phyloP scores from a whole-genome alignment of 1,284 basidiomycete species.

The Phylloporus gajari region DNA sequence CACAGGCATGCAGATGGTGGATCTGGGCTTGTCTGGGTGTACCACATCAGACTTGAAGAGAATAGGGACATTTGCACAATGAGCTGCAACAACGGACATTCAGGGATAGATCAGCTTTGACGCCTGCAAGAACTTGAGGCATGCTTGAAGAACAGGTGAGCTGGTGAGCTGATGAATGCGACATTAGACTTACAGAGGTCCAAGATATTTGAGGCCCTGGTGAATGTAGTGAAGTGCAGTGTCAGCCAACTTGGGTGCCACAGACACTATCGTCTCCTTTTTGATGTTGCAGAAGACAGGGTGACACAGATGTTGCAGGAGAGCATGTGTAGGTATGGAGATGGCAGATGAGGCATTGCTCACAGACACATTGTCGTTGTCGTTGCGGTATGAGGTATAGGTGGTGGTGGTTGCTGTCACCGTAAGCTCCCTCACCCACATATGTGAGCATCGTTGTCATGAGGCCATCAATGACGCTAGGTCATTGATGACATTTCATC shows the following conservation, averaged over 20 bases:
- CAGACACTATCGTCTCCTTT: conserved; percentile 24
- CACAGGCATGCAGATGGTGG: conserved; percentile 53
- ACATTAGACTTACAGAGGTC: conserved; percentile 36
- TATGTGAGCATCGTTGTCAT: no score
- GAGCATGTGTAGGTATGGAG: conserved; percentile 6
- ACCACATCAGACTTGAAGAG: conserved; percentile 43
- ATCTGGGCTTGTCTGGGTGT: conserved; percentile 28
- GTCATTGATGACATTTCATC: no score
- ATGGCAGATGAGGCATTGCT: conserved; percentile 8
- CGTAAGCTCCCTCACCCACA: no score
- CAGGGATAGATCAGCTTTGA: conserved; percentile 36
- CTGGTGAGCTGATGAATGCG: neutral
- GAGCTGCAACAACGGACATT: conserved; percentile 57
- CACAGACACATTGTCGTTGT: no score
- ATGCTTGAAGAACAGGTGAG: conserved; percentile 38
- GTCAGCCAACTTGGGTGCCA: conserved; percentile 39
- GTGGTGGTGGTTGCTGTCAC: no score
- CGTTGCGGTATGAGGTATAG: no score
- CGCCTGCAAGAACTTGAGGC: conserved; percentile 42
- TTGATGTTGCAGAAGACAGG: conserved; percentile 36
- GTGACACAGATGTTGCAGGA: neutral
- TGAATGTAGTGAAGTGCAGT: conserved; percentile 39
- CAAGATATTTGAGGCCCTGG: conserved; percentile 41
- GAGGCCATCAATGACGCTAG: no score
- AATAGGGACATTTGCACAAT: conserved; percentile 60